A percentile compares a stretch with the other conserved stretches of the same genome.
These are phyloP conservation scores for Simplicillium aogashimaense DNA, from an alignment of 2,329 filamentous ascomycete species.

Conservation along the genomic window DNA sequence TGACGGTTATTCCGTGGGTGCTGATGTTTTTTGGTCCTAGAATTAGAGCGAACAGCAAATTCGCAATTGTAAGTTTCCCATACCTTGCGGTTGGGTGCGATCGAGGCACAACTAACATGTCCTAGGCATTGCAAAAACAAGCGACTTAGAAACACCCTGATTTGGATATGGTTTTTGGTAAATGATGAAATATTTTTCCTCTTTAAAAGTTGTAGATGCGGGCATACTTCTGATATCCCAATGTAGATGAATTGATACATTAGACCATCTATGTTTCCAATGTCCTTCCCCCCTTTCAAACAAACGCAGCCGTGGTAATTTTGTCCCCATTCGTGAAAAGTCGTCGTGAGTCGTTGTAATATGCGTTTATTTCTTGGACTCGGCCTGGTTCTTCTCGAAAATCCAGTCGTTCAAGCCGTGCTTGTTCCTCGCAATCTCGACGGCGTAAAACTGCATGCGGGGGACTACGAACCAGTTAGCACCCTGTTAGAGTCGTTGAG, in stretches of 20 bases:
- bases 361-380: slow-evolving; percentile 18
- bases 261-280: too few relatives aligned
- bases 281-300: too few relatives aligned
- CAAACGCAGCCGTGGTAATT: too few relatives aligned
- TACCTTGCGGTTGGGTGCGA: background rate
- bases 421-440: slow-evolving; percentile 60
- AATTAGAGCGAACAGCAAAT: slow-evolving; percentile 67
- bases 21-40: slow-evolving; percentile 67
- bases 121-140: too few relatives aligned
- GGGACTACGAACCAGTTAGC: slow-evolving; percentile 27
- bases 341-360: background rate
- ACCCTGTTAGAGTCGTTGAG: background rate
- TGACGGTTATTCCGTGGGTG: slow-evolving; percentile 83
- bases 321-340: too few relatives aligned
- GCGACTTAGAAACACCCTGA: too few relatives aligned
- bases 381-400: slow-evolving; percentile 68
- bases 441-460: slow-evolving; percentile 46
- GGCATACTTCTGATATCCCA: too few relatives aligned
- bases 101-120: too few relatives aligned
- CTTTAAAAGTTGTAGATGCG: too few relatives aligned
- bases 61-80: slow-evolving; percentile 49
- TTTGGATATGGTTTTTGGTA: too few relatives aligned
- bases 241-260: too few relatives aligned
- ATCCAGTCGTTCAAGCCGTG: slow-evolving; percentile 94
- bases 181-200: too few relatives aligned